Conservation (phyloP, 768 basidiomycete species). For the Psilocybe azurescens region DNA sequence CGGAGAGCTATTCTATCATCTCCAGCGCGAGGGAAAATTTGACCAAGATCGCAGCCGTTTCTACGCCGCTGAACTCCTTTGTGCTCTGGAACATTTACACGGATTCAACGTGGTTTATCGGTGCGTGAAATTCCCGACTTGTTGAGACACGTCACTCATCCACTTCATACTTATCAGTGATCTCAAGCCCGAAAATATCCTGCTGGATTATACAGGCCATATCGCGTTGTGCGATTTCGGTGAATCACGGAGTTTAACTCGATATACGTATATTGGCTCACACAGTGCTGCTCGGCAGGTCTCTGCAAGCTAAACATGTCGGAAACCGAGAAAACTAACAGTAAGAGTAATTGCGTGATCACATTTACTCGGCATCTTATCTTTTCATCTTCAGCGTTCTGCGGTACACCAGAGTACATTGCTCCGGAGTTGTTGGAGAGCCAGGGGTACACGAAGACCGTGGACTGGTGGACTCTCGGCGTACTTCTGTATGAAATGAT, state of each 20-base stretch:
- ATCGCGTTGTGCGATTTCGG: slow-evolving; percentile 99
- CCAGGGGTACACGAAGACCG: slow-evolving; percentile 96
- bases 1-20: slow-evolving; percentile 96
- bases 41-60: slow-evolving; percentile 93
- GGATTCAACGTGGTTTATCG: slow-evolving; percentile 99
- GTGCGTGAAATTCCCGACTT: slow-evolving; percentile 46
- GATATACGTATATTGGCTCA: slow-evolving; percentile 5
- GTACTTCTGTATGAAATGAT: slow-evolving; percentile 98
- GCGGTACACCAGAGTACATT: slow-evolving; percentile 98
- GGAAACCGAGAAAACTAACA: slow-evolving; percentile 96
- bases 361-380: neutral
- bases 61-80: slow-evolving; percentile 96
- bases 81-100: slow-evolving; percentile 94
- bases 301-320: slow-evolving; percentile 97
- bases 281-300: slow-evolving; percentile 40
- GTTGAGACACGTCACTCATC: neutral
- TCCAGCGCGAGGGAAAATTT: slow-evolving; percentile 96
- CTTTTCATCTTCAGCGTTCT: slow-evolving; percentile 70
- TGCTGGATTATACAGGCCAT: slow-evolving; percentile 96
- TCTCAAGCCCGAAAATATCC: slow-evolving; percentile 97
- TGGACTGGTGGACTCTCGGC: slow-evolving; percentile 99
- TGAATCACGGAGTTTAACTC: slow-evolving; percentile 23
- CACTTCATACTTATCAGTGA: slow-evolving; percentile 55
- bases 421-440: slow-evolving; percentile 96
- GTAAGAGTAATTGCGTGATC: slow-evolving; percentile 45